Evolutionary conservation across 306 rosid genomes (phyloP).

Genomic region (Cercis canadensis): DNA sequence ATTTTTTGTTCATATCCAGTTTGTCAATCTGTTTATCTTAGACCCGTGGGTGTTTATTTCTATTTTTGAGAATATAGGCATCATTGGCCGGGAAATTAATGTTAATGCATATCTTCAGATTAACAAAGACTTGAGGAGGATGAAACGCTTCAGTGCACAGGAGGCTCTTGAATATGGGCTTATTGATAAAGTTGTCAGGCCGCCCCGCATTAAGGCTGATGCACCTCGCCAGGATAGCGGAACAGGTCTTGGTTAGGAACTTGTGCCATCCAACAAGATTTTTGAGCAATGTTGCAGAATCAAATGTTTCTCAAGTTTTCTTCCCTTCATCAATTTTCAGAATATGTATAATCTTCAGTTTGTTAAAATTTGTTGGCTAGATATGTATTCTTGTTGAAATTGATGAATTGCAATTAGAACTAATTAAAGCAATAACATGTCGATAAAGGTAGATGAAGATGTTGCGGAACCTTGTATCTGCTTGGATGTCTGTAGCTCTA

Average conservation of each 20-base stretch:
- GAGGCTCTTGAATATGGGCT: conserved; percentile 96
- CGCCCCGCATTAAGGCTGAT: conserved; percentile 81
- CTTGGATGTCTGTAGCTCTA: too few relatives aligned
- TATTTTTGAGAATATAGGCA: conserved; percentile 23
- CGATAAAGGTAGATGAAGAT: neutral
- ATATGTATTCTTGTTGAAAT: conserved; percentile 19
- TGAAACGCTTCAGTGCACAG: conserved; percentile 74
- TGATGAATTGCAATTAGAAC: conserved; percentile 14
- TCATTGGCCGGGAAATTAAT: conserved; percentile 27
- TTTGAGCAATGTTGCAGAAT: conserved; percentile 22
- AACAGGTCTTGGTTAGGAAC: conserved; percentile 79
- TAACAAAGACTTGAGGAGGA: conserved; percentile 64
- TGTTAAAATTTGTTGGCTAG: conserved; percentile 37
- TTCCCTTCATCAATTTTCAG: conserved; percentile 26
- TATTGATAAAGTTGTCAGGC: conserved; percentile 79
- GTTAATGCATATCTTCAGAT: conserved; percentile 58
- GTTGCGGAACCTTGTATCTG: neutral
- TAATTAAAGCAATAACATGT: conserved; percentile 9
- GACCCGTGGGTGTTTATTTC: conserved; percentile 12
- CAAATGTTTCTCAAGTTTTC: conserved; percentile 22
- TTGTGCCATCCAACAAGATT: conserved; percentile 29
- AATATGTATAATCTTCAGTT: conserved; percentile 37
- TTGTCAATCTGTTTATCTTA: conserved; percentile 23
- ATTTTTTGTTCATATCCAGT: conserved; percentile 22
- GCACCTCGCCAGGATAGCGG: conserved; percentile 72